Conservation (phyloP, 495 filamentous ascomycete genomes). For the Aspergillus cristatus region DNA sequence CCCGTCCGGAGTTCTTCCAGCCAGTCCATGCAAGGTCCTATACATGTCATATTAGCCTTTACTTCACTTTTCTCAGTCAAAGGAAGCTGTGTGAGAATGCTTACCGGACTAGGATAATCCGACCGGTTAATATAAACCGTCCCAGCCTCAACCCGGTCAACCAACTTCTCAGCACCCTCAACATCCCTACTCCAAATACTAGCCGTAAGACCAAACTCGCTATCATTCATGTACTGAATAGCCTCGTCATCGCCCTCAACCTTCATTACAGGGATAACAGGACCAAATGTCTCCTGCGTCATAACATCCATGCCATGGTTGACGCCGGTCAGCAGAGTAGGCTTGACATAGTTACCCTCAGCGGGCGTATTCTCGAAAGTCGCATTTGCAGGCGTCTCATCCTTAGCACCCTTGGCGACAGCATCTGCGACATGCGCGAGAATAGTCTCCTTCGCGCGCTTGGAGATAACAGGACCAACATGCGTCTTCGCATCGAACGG, state of each 20-base stretch:
- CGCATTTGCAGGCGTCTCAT: constrained; percentile 68
- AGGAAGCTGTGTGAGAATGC: constrained; percentile 17
- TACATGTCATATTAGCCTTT: constrained; percentile 15
- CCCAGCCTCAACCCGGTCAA: constrained; percentile 77
- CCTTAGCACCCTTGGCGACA: constrained; percentile 67
- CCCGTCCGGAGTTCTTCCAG: constrained; percentile 91
- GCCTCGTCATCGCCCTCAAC: constrained; percentile 75
- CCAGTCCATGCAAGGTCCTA: constrained; percentile 96
- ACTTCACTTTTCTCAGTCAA: too few relatives aligned
- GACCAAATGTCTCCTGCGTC: constrained; percentile 91
- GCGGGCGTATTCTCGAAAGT: constrained; percentile 58
- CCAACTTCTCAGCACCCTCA: constrained; percentile 58
- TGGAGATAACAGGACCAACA: constrained; percentile 80
- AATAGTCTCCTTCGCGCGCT: constrained; percentile 60
- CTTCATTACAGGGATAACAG: constrained; percentile 82
- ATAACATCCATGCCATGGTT: constrained; percentile 78
- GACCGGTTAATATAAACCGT: constrained; percentile 91
- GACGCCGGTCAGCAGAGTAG: constrained; percentile 69
- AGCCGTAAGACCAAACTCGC: constrained; percentile 81
- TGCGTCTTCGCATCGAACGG: constrained; percentile 68
- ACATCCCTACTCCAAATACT: constrained; percentile 93
- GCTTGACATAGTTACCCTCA: constrained; percentile 75
- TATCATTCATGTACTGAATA: constrained; percentile 78
- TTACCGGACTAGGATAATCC: constrained; percentile 81
- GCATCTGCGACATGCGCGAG: constrained; percentile 71